Evolutionary conservation across 805 yeast genomes (phyloP), one percentile per base, ranked within the genome.

Genomic region (Saccharomycopsis vini): DNA sequence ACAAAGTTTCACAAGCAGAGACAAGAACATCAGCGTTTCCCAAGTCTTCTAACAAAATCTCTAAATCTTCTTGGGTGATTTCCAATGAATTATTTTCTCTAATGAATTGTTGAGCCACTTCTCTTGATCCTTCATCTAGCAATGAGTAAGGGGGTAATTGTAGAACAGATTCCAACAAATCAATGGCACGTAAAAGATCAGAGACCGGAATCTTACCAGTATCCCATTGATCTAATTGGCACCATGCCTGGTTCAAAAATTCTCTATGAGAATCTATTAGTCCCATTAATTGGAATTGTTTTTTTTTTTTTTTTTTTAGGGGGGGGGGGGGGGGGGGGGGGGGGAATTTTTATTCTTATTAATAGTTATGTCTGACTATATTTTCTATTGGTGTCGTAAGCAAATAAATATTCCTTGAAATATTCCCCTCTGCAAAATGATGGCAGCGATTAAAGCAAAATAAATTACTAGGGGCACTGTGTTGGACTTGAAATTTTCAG

Each of bases 51-150:
- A 38, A 24, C 34, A 38, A 38, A 16, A 38, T 28, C 9, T 26
- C 10, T 16, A 38, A 28, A 18, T 38, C 41, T 23, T 38, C 41
- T 16, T 19, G 9, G 9, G 33, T 38, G 23, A 38, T 38, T 28
- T 38, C 41, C 35, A 38, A 26, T 16, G 12, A 5, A 5, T 13
- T 13, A 28, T 24, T 38, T 18, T 38, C 41, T 10, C n/a, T 6
- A 28, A 38, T 38, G 26, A 38, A 38, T 9, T 18, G 18, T 23
- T 21, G 30, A 5, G 39, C 39, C 15, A 36, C 29, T 9, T 7
- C 18, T 21, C 39, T 36, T 10, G 39, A 36, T 5, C 18, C n/a
- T 15, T 12, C 10, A 15, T 36, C 39, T 23, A 36, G 22, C 9
- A 36, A 23, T 9, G 39, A 36, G 15, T 9, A 36, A 13, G 20